These are phyloP conservation scores for Yarrowia osloensis DNA, from an alignment of 805 yeast genomes.

Conservation along the genomic window DNA sequence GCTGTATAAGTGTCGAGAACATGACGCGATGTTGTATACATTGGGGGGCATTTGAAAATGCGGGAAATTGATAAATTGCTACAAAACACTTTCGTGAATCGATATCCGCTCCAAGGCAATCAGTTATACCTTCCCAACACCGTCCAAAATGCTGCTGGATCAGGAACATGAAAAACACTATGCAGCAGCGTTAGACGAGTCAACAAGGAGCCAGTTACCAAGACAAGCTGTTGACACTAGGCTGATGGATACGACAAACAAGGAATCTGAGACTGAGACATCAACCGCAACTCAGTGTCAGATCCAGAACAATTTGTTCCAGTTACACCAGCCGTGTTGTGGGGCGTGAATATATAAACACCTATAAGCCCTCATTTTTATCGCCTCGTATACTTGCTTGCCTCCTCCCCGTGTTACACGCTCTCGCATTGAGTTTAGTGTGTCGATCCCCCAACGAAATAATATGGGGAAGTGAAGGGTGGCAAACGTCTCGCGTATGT, in stretches of 20 bases:
- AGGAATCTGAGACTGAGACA: background rate
- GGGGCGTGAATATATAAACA: background rate
- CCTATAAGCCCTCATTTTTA: no score
- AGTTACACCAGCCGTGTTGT: no score
- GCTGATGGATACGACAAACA: background rate
- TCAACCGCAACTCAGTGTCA: background rate
- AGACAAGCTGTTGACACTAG: background rate
- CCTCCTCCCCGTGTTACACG: background rate
- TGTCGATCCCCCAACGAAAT: conserved; percentile 1
- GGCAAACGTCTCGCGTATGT: background rate
- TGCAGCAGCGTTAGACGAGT: background rate
- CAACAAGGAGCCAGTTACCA: background rate
- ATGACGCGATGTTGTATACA: background rate
- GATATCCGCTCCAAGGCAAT: background rate
- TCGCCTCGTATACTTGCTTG: background rate
- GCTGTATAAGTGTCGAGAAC: background rate
- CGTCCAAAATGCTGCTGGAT: background rate
- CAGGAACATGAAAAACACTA: no score
- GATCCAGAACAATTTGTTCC: background rate
- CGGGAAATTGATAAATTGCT: no score
- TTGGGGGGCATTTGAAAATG: background rate
- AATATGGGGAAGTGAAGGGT: background rate
- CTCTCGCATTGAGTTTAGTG: background rate
- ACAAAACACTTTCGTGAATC: no score
- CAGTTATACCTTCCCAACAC: background rate